Evolutionary conservation across 257 asterid genomes (phyloP).

Genomic region (Leonotis leonurus): DNA sequence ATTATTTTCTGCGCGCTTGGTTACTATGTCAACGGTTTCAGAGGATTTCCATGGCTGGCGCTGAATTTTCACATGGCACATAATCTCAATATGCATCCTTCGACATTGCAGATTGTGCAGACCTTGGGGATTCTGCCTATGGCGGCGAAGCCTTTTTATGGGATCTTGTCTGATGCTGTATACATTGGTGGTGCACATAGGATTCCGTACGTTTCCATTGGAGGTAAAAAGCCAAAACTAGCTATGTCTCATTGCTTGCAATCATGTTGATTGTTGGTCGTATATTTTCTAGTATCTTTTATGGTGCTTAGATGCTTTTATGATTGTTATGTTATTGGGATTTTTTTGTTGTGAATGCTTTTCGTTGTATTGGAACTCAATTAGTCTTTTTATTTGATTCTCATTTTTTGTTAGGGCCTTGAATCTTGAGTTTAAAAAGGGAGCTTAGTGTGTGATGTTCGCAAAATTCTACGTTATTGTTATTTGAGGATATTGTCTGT

Average conservation of each 20-base stretch:
- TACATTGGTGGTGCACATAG: constrained; percentile 73
- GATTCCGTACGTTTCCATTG: constrained; percentile 74
- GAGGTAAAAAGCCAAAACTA: constrained; percentile 47
- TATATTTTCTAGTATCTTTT: not conserved
- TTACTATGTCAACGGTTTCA: constrained; percentile 79
- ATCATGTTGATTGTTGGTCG: not conserved
- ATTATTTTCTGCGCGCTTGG: constrained; percentile 70
- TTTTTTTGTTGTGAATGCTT: too few species aligned
- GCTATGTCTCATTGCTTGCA: not conserved
- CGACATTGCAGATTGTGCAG: constrained; percentile 78
- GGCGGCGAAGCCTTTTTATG: constrained; percentile 88
- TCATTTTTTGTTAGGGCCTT: too few species aligned
- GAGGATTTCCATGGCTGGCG: constrained; percentile 92
- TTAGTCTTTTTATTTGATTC: too few species aligned
- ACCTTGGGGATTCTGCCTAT: constrained; percentile 56
- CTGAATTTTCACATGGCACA: constrained; percentile 72
- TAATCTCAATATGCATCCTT: constrained; percentile 59
- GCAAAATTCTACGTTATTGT: constrained; percentile 9
- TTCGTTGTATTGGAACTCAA: too few species aligned
- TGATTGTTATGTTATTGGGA: too few species aligned
- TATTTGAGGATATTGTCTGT: constrained; percentile 14
- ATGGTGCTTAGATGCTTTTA: not conserved
- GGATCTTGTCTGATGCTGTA: constrained; percentile 80
- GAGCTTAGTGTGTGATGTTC: constrained; percentile 2
- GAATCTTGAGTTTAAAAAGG: not conserved